phyloP scores from a whole-genome alignment of 2,329 filamentous ascomycete genomes.

The Alternaria rosae region DNA sequence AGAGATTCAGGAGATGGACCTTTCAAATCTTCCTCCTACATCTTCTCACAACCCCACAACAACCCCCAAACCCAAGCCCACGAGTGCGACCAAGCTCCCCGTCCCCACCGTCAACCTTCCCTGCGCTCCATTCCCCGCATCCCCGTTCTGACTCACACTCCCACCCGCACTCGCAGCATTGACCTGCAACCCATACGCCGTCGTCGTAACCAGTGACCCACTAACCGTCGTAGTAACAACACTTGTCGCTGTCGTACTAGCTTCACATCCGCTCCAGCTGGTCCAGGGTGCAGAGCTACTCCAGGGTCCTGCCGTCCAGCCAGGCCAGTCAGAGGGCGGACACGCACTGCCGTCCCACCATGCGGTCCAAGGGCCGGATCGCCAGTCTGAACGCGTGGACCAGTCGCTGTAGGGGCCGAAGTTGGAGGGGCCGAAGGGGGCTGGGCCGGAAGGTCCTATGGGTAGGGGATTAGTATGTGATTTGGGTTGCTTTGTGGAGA shows the following conservation, averaged over 20 bases:
- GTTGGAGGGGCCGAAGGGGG: constrained; percentile 35
- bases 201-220: constrained; percentile 31
- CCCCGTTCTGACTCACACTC: background rate
- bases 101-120: constrained; percentile 28
- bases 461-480: background rate
- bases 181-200: constrained; percentile 44
- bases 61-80: constrained; percentile 32
- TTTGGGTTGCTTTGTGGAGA: background rate
- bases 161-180: constrained; percentile 32
- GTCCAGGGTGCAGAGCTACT: constrained; percentile 47
- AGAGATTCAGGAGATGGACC: background rate
- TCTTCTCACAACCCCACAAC: constrained; percentile 30
- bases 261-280: constrained; percentile 44
- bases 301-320: constrained; percentile 49
- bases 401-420: constrained; percentile 42
- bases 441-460: constrained; percentile 26
- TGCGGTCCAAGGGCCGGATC: constrained; percentile 41
- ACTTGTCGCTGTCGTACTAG: constrained; percentile 41
- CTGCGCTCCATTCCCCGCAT: constrained; percentile 5
- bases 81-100: constrained; percentile 29
- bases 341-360: constrained; percentile 47
- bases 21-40: background rate
- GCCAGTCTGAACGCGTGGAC: constrained; percentile 37
- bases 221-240: constrained; percentile 39
- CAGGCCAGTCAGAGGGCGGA: constrained; percentile 45